Base-by-base conservation (phyloP, 164 flowering plant genomes). In the Sedum album region DNA sequence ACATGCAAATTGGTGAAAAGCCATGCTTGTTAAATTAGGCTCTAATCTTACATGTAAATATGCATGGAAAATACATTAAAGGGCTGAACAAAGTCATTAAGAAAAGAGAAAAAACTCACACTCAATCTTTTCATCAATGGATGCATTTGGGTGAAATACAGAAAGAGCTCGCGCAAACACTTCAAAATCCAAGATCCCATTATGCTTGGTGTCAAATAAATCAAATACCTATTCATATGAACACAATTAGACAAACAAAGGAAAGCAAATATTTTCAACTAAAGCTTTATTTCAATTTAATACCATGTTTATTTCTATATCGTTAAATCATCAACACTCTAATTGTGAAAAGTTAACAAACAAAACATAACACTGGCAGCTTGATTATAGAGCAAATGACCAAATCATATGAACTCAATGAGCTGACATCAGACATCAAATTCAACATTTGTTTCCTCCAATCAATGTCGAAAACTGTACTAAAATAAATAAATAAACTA, bases 71-170 rank as follows among this genome's bases (percentile, higher is more conserved):
- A n/a, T n/a, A n/a, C n/a, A n/a, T n/a, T n/a, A n/a, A n/a, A n/a
- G n/a, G n/a, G n/a, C n/a, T 57, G 33, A 28, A 11, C 33, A 3
- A 26, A 57, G 14, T 35, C 25, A 20, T 11, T 25, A 17, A 4
- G 18, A 70, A 11, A 13, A 33, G 10, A 21, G 39, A n/a, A 51
- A 69, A 21, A 65, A 71, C 87, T 78, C 73, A 86, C 90, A 86
- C 23, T 81, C 86, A 67, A 86, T 86, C 76, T 86, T 86, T 66
- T 86, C 88, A 30, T 84, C 88, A 74, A 82, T 75, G 10, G 90
- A 85, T 68, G 90, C 90, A 73, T 80, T 84, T 31, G 88, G 90
- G 69, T 86, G 90, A 76, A 86, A 86, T 53, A 86, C 88, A 25
- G 87, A 84, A 5, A 86, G 83, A 33, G 90, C 83, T 70, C 83